Conservation (phyloP, 2,329 filamentous ascomycete genomes). For the Tolypocladium tundrense region DNA sequence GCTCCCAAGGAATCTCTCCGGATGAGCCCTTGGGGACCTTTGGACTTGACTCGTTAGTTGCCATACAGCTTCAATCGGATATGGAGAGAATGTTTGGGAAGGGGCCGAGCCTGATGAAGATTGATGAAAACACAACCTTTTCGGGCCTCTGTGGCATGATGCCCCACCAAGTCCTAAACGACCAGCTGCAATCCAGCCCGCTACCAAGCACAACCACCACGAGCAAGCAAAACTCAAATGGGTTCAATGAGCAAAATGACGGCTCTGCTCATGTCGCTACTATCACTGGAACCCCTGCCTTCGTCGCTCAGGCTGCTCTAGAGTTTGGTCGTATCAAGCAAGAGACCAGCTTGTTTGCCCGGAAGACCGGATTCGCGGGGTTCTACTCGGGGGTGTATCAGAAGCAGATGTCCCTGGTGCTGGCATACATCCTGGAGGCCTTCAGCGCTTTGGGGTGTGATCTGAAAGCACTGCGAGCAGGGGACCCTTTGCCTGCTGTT, state of each 20-base stretch:
- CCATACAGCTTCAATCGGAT: slow-evolving; percentile 1
- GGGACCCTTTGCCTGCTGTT: neutral
- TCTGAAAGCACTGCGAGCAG: neutral
- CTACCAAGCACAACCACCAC: neutral
- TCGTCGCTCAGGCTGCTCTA: neutral
- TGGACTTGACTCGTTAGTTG: neutral
- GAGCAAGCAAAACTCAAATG: neutral
- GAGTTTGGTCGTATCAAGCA: neutral
- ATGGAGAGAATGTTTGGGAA: neutral
- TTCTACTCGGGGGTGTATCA: neutral
- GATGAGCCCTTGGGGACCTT: neutral
- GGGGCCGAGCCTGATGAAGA: neutral
- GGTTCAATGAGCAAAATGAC: neutral
- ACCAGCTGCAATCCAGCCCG: neutral
- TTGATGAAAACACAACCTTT: neutral
- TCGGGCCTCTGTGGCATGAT: neutral
- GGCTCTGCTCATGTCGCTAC: too few relatives aligned
- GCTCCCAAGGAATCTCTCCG: neutral
- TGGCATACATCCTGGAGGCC: neutral
- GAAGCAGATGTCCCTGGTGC: neutral
- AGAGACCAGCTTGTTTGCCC: neutral
- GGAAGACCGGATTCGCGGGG: neutral
- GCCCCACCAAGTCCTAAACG: neutral
- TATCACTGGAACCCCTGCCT: neutral
- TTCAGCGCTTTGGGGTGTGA: neutral